phyloP scores from a whole-genome alignment of 192 early-diverging fungal genomes.

The Coemansia sp. region DNA sequence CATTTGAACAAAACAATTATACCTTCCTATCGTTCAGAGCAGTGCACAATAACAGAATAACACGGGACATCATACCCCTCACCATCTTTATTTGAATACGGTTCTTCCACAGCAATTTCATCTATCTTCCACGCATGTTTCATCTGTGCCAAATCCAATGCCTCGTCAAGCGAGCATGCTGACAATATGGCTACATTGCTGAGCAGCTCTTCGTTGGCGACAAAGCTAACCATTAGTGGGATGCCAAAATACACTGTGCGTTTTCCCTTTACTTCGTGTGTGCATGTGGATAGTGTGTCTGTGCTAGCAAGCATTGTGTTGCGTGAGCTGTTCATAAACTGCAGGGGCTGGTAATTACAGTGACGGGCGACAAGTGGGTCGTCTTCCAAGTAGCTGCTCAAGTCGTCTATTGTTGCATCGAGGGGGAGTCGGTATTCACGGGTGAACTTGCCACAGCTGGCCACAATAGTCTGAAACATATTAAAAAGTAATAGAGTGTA shows the following conservation, averaged over 20 bases:
- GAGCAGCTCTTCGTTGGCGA: not conserved
- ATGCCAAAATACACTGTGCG: not conserved
- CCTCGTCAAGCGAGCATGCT: not conserved
- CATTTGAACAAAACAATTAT: too few relatives aligned
- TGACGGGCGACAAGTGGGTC: not conserved
- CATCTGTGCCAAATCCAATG: not conserved
- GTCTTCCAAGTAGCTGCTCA: not conserved
- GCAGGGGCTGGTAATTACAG: not conserved
- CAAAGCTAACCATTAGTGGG: not conserved
- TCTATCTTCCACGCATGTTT: not conserved
- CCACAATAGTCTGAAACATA: not conserved
- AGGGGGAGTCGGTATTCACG: not conserved
- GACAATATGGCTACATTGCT: not conserved
- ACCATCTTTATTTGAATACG: not conserved
- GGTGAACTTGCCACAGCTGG: not conserved
- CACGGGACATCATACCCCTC: not conserved
- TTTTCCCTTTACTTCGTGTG: not conserved
- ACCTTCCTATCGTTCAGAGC: not conserved
- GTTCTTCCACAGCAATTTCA: not conserved
- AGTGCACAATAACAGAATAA: not conserved
- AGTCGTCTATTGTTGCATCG: not conserved
- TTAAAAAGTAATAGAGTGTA: not conserved
- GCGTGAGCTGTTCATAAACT: slow-evolving; percentile 2
- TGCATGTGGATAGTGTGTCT: not conserved
- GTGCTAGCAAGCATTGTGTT: not conserved